Evolutionary conservation across 1,284 basidiomycete species (phyloP).

Genomic region (Ceratobasidium theobromae): DNA sequence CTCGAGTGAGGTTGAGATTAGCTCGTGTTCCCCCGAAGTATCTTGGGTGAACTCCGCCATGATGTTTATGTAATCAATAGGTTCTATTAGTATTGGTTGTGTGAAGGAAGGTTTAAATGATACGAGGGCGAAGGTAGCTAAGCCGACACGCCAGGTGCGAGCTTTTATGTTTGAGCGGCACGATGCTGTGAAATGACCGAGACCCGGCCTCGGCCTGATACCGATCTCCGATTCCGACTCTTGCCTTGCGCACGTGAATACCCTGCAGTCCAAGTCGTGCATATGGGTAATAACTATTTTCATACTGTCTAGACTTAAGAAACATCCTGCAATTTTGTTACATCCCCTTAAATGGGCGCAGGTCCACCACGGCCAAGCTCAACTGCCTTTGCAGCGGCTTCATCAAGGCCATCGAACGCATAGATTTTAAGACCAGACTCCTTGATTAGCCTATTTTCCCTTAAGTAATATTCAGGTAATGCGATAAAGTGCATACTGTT

Average conservation of each 20-base stretch:
- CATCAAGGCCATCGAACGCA: constrained; percentile 82
- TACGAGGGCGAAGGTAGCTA: background rate
- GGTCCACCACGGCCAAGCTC: constrained; percentile 53
- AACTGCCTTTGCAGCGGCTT: constrained; percentile 84
- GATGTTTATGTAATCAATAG: background rate
- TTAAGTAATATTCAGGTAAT: background rate
- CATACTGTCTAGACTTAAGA: background rate
- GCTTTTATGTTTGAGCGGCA: background rate
- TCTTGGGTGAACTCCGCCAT: constrained; percentile 29
- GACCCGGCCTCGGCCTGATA: background rate
- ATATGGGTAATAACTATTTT: too few species aligned
- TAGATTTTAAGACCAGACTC: constrained; percentile 92
- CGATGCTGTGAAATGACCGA: background rate
- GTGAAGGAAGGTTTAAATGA: background rate
- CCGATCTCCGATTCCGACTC: constrained; percentile 5
- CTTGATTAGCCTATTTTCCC: constrained; percentile 72
- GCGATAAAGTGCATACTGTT: constrained; percentile 62
- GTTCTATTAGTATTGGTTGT: background rate
- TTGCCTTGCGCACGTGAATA: constrained; percentile 15
- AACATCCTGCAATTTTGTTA: background rate
- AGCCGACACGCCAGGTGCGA: background rate
- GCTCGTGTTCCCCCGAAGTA: constrained; percentile 42
- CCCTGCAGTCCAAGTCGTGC: background rate
- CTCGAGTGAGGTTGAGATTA: constrained; percentile 69
- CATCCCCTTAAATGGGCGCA: constrained; percentile 27